A percentile compares a stretch with the other conserved stretches of the same genome.
Evolutionary conservation across 495 filamentous ascomycete species (phyloP).

Genomic region (Daldinia childiae): DNA sequence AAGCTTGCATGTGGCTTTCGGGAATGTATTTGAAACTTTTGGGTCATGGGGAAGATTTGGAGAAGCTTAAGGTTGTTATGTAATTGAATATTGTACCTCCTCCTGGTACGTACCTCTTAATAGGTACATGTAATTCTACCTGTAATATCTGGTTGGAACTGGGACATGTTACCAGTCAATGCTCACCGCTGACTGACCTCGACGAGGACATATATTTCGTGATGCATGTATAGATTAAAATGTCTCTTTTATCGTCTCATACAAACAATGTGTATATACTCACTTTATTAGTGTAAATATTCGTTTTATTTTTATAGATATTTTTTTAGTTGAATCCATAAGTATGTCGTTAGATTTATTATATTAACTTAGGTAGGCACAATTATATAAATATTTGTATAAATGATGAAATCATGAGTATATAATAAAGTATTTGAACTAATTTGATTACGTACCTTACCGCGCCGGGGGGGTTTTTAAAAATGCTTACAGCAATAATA

Average conservation of each 20-base stretch:
- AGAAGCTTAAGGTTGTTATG: conserved; percentile 21
- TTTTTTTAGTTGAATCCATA: background rate
- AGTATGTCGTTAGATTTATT: background rate
- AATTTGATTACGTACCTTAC: conserved; percentile 1
- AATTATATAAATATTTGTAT: background rate
- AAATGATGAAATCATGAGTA: conserved; percentile 1
- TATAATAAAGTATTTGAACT: background rate
- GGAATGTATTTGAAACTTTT: conserved; percentile 6
- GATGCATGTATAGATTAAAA: conserved; percentile 10
- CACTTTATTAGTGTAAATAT: background rate
- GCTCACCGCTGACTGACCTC: conserved; percentile 15
- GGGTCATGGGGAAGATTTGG: background rate
- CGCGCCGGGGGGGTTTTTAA: too few relatives aligned
- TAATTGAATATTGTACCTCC: conserved; percentile 26
- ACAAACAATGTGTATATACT: background rate
- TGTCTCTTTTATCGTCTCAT: background rate
- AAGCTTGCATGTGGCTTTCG: background rate
- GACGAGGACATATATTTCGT: background rate
- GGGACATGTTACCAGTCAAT: too few relatives aligned
- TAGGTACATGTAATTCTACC: too few relatives aligned
- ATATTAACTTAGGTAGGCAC: background rate
- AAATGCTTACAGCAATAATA: too few relatives aligned
- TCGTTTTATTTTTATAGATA: background rate
- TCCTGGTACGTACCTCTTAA: background rate
- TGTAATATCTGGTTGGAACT: too few relatives aligned